Evolutionary conservation across 495 filamentous ascomycete species (phyloP).

Genomic region (Apodospora peruviana): DNA sequence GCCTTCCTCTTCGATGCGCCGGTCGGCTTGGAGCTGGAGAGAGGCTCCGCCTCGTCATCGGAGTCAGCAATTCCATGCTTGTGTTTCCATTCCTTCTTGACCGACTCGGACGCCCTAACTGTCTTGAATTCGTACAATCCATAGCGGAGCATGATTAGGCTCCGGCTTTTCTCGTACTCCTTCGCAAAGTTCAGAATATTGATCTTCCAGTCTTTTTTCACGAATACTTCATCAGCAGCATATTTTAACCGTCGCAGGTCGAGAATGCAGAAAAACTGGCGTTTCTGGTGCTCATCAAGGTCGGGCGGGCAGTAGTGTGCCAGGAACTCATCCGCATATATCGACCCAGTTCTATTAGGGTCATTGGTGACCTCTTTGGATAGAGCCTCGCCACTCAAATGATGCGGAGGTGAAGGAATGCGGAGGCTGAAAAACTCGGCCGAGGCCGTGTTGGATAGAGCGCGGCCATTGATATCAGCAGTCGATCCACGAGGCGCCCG

Average conservation of each 20-base stretch:
- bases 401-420: slow-evolving; percentile 39
- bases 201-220: slow-evolving; percentile 48
- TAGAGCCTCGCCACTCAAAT: slow-evolving; percentile 41
- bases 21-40: slow-evolving; percentile 10
- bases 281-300: slow-evolving; percentile 42
- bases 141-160: slow-evolving; percentile 47
- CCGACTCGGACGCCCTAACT: slow-evolving; percentile 40
- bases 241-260: slow-evolving; percentile 48
- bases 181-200: slow-evolving; percentile 48
- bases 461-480: slow-evolving; percentile 24
- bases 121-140: slow-evolving; percentile 50
- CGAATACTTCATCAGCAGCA: slow-evolving; percentile 45
- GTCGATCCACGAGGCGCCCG: slow-evolving; percentile 20
- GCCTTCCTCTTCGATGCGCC: slow-evolving; percentile 40
- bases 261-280: slow-evolving; percentile 49
- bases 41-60: slow-evolving; percentile 23
- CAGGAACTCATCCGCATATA: slow-evolving; percentile 47
- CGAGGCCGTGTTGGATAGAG: slow-evolving; percentile 29
- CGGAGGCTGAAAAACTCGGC: slow-evolving; percentile 42
- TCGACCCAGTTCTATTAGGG: slow-evolving; percentile 31
- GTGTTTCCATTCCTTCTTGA: slow-evolving; percentile 44
- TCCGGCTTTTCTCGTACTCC: slow-evolving; percentile 49
- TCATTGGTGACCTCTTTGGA: slow-evolving; percentile 40
- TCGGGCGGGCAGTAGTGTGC: slow-evolving; percentile 42
- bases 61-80: slow-evolving; percentile 37